Evolutionary conservation across 176 grass and related monocot genomes (phyloP).

Genomic region (Zoysia pacifica): DNA sequence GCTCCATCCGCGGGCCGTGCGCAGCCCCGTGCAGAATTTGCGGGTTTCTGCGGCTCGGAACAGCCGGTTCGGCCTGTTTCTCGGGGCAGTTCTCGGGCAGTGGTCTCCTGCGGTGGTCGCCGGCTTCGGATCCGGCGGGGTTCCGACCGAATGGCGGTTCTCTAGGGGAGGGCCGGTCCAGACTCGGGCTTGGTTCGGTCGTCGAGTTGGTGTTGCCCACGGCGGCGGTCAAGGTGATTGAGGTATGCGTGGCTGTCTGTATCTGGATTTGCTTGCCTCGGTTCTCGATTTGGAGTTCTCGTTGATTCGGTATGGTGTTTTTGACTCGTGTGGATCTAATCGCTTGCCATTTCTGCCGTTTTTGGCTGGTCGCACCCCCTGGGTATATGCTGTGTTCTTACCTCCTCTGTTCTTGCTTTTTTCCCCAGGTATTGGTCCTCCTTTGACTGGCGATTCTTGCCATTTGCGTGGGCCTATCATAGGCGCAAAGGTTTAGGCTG

Average conservation of each 20-base stretch:
- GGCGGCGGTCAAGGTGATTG: slow-evolving; percentile 8
- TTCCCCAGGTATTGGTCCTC: slow-evolving; percentile 33
- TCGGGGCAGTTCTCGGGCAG: not conserved
- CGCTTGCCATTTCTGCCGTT: not conserved
- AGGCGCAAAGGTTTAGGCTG: not conserved
- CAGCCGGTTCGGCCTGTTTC: not conserved
- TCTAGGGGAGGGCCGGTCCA: not conserved
- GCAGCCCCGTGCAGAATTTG: not conserved
- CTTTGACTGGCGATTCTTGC: not conserved
- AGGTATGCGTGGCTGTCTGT: slow-evolving; percentile 8
- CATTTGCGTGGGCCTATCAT: not conserved
- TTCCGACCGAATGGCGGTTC: not conserved
- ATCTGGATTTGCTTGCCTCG: slow-evolving; percentile 8
- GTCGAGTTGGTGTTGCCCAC: not conserved
- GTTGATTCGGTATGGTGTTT: not conserved
- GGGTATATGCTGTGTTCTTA: slow-evolving; percentile 7
- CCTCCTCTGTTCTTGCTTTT: not conserved
- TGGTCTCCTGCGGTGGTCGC: too few species aligned
- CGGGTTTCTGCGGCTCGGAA: not conserved
- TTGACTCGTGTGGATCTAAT: not conserved
- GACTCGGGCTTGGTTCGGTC: slow-evolving; percentile 20
- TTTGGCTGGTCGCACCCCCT: not conserved
- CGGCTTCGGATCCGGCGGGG: slow-evolving; percentile 41
- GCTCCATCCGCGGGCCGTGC: not conserved
- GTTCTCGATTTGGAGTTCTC: slow-evolving; percentile 3